Evolutionary conservation across 306 rosid genomes (phyloP).

Genomic region (Castanea crenata): DNA sequence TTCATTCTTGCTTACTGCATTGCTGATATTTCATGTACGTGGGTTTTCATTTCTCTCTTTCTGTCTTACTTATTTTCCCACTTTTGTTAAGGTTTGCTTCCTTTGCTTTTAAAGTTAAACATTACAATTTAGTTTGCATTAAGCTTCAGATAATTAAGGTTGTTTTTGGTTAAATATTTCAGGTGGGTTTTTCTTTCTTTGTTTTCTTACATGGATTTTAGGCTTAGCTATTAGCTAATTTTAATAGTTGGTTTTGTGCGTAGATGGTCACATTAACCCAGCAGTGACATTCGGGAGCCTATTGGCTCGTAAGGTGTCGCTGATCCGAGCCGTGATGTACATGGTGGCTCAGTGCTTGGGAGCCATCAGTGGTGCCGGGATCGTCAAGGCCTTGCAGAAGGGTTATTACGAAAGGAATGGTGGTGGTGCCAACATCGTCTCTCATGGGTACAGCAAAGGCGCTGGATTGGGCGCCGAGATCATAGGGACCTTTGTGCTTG

Average conservation of each 20-base stretch:
- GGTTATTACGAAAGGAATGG: constrained; percentile 43
- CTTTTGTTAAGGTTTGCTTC: neutral
- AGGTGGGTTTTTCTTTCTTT: too few relatives aligned
- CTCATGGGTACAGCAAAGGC: constrained; percentile 51
- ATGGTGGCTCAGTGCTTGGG: constrained; percentile 90
- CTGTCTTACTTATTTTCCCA: neutral
- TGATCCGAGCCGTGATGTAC: constrained; percentile 74
- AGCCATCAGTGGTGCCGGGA: constrained; percentile 84
- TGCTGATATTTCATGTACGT: constrained; percentile 83
- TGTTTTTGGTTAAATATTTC: neutral
- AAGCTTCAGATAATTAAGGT: too few relatives aligned
- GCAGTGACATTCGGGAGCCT: constrained; percentile 92
- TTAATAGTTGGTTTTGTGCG: neutral
- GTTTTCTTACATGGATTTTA: too few relatives aligned
- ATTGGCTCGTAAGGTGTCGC: constrained; percentile 88
- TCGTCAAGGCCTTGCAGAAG: constrained; percentile 82
- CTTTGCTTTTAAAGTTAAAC: neutral
- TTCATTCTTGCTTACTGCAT: constrained; percentile 94
- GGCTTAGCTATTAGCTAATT: neutral
- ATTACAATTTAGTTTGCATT: too few relatives aligned
- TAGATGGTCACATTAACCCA: constrained; percentile 99
- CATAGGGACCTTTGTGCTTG: constrained; percentile 83
- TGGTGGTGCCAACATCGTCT: constrained; percentile 71
- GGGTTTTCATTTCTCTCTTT: neutral
- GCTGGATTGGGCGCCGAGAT: constrained; percentile 84